Evolutionary conservation across 2,329 filamentous ascomycete species (phyloP).

Genomic region (Ascochyta pisi): DNA sequence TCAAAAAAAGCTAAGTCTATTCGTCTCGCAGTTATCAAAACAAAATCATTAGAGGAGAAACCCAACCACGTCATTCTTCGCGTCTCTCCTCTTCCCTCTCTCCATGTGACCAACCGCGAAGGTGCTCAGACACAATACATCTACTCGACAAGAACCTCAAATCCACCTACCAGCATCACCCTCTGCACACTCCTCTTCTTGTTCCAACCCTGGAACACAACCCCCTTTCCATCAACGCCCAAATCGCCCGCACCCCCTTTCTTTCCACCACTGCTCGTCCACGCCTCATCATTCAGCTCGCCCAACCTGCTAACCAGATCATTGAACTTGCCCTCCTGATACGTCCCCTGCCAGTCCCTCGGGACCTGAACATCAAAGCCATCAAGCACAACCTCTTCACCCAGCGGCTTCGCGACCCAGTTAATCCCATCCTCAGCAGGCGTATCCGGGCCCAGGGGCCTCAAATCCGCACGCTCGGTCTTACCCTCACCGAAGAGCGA

Average conservation of each 20-base stretch:
- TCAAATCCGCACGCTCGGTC: conserved; percentile 35
- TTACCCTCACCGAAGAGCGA: conserved; percentile 35
- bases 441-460: conserved; percentile 33
- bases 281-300: conserved; percentile 27
- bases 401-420: conserved; percentile 29
- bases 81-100: not conserved
- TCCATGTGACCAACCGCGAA: too few species aligned
- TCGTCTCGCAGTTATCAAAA: not conserved
- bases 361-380: conserved; percentile 39
- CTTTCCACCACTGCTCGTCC: conserved; percentile 23
- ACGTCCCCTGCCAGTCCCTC: conserved; percentile 32
- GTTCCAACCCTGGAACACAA: conserved; percentile 30
- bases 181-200: conserved; percentile 10
- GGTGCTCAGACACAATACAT: not conserved
- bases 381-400: conserved; percentile 38
- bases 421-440: conserved; percentile 17
- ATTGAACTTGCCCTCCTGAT: conserved; percentile 28
- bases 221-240: conserved; percentile 29
- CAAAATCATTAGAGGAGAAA: not conserved
- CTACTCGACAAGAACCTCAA: conserved; percentile 14
- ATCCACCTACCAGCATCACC: conserved; percentile 7
- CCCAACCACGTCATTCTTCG: too few species aligned
- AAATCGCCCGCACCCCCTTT: conserved; percentile 26
- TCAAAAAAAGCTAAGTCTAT: conserved; percentile 5
- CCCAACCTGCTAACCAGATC: conserved; percentile 25